Base-by-base conservation (phyloP, 2,329 filamentous ascomycete species). In the Zymoseptoria tritici region DNA sequence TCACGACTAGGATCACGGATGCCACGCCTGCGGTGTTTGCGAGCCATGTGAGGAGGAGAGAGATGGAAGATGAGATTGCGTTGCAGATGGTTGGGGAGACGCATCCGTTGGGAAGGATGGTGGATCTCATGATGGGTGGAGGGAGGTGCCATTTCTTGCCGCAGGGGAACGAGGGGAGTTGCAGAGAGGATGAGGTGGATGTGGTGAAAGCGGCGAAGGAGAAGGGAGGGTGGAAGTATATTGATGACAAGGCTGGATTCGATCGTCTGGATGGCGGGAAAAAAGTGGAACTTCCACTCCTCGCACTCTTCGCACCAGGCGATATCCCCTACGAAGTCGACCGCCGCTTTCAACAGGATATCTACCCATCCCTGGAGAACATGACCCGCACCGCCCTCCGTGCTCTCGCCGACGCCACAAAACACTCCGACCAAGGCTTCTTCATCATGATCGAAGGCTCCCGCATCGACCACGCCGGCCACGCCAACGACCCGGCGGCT, bases 371-470 rank as follows among this genome's bases (percentile, higher is more conserved):
- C 16, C 79, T 99, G 49, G 89, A 89, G 71, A 92, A 97, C 75
- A 97, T 97, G 91, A 85, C 93, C 8, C 81, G 83, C 66, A 90
- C 90, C 16, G 93, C 94, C 1, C 79, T 99, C 62, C 84, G 82
- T 13, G 86, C 90, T 1, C 83, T 99, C 22, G 88, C 88, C 63
- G 85, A 86, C 60, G 94, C 92, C 0, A 97, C 94, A 0, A 81
- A 84, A 70, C 81, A 92, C 70, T 91, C 84, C 63, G 91, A 97
- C 50, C 86, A 95, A 75, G 94, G 94, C 4, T 99, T 97, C 80
- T 99, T 99, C 77, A 80, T 99, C 68, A 96, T 99, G 93, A 95
- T 99, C 62, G 94, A 99, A 75, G 94, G 92, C 4, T 96, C 90
- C 68, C 83, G 94, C 50, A 97, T 99, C 68, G 94, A 99, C 70